Evolutionary conservation across 2,329 filamentous ascomycete species (phyloP).

Genomic region (Fonsecaea monophora): DNA sequence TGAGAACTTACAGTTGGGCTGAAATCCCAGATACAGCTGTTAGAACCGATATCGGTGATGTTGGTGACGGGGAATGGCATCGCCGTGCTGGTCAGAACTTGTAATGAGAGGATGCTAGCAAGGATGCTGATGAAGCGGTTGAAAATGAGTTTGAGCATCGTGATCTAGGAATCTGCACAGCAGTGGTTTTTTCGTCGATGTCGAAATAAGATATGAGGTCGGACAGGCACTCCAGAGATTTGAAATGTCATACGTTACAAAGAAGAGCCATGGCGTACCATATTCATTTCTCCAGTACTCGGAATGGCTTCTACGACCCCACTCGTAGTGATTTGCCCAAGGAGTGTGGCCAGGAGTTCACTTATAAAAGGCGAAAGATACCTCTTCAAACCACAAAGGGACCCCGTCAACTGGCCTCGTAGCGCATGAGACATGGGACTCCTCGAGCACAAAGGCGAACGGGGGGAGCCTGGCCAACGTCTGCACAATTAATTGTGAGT

Average conservation of each 20-base stretch:
- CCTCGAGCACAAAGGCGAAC: not conserved
- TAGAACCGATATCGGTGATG: not conserved
- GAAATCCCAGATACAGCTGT: conserved; percentile 13
- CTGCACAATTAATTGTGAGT: not conserved
- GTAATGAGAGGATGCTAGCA: not conserved
- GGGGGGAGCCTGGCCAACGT: not conserved
- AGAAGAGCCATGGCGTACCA: not conserved
- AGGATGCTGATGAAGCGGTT: not conserved
- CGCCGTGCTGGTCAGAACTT: not conserved
- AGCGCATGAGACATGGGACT: not conserved
- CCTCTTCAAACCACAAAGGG: not conserved
- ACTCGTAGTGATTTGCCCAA: not conserved
- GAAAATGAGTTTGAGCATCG: not conserved
- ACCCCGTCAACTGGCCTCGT: not conserved
- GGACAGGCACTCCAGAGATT: not conserved
- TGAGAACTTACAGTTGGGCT: conserved; percentile 7
- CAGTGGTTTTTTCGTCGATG: not conserved
- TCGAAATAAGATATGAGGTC: not conserved
- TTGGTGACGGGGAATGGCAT: conserved; percentile 1
- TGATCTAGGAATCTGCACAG: not conserved
- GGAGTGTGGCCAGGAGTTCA: not conserved
- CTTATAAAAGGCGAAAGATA: not conserved
- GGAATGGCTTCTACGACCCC: not conserved
- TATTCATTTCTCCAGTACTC: not conserved
- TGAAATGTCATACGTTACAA: conserved; percentile 6